A percentile compares a stretch with the other conserved stretches of the same genome.
phyloP scores from a whole-genome alignment of 345 rosid genomes.

The Syzygium aromaticum region DNA sequence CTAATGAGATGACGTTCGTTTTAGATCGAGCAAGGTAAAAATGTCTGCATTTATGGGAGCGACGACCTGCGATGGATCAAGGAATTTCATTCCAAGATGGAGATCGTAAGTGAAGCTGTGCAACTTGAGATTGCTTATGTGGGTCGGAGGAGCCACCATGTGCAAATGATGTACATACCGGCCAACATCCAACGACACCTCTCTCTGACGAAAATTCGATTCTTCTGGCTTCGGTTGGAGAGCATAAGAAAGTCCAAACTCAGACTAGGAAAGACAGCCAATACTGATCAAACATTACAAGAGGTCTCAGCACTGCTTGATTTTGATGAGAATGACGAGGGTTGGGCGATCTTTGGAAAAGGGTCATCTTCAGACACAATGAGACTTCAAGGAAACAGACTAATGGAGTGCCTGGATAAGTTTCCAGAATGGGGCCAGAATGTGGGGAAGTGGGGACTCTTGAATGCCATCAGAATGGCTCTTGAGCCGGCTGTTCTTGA shows the following conservation, averaged over 20 bases:
- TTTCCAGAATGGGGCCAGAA: slow-evolving; percentile 43
- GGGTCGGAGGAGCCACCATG: slow-evolving; percentile 25
- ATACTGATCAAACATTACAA: slow-evolving; percentile 30
- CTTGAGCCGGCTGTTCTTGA: slow-evolving; percentile 17
- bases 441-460: slow-evolving; percentile 30
- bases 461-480: slow-evolving; percentile 36
- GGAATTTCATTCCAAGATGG: slow-evolving; percentile 27
- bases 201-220: slow-evolving; percentile 27
- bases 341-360: slow-evolving; percentile 64
- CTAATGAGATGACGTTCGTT: slow-evolving; percentile 1
- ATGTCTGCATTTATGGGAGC: slow-evolving; percentile 58
- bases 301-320: slow-evolving; percentile 40
- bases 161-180: slow-evolving; percentile 10
- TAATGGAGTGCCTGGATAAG: slow-evolving; percentile 26
- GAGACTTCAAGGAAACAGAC: slow-evolving; percentile 22
- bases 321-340: slow-evolving; percentile 16
- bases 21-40: slow-evolving; percentile 57
- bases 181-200: slow-evolving; percentile 22
- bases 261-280: slow-evolving; percentile 10
- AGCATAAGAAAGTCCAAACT: slow-evolving; percentile 51
- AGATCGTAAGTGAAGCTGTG: slow-evolving; percentile 25
- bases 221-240: slow-evolving; percentile 64
- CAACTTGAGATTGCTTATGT: slow-evolving; percentile 48
- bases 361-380: slow-evolving; percentile 28
- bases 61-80: slow-evolving; percentile 37